Evolutionary conservation across 306 rosid genomes (phyloP), one percentile per base, ranked within the genome.

Genomic region (Herpetospermum pedunculosum): DNA sequence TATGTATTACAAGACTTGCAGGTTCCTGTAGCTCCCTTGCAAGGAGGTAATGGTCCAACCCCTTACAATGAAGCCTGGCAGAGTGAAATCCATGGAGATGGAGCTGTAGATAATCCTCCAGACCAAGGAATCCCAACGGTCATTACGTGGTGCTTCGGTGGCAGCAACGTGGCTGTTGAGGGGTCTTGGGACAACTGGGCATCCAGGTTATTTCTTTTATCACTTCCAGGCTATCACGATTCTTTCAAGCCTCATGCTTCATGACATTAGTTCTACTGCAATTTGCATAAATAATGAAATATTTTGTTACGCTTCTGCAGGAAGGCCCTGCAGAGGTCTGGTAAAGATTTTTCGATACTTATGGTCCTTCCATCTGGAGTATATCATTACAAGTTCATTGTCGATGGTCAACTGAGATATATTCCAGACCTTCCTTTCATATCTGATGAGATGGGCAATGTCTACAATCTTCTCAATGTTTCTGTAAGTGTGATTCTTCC

Each of bases 121-220:
- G 90, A 88, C 72, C 90, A 75, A 75, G 98, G 89, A 76, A 77
- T 87, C 67, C 93, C 98, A 9, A 87, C 88, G 34, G 79, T 92
- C 89, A 85, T 92, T 79, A 85, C 92, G 4, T 92, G 98, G 98
- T 83, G 15, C 47, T 85, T 73, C 50, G 98, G 92, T 70, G 97
- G 98, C 71, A 84, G 72, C 76, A 87, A 58, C 73, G 95, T 92
- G 50, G 88, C 80, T 54, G 89, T 90, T 55, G 92, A 92, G 89
- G 98, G 98, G 76, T 90, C 98, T 65, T 92, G 98, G 98, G 96
- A 92, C 84, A 83, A 87, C 81, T 92, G 98, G 98, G 64, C 79
- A 62, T 83, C 96, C 50, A 92, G 96, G 98, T 88, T 72, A 80
- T 76, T 58, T 57, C 49, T 59, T 29, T 59, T 29, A 50, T 59